Conservation (phyloP, 805 yeast species). For the Zygoascus ofunaensis region DNA sequence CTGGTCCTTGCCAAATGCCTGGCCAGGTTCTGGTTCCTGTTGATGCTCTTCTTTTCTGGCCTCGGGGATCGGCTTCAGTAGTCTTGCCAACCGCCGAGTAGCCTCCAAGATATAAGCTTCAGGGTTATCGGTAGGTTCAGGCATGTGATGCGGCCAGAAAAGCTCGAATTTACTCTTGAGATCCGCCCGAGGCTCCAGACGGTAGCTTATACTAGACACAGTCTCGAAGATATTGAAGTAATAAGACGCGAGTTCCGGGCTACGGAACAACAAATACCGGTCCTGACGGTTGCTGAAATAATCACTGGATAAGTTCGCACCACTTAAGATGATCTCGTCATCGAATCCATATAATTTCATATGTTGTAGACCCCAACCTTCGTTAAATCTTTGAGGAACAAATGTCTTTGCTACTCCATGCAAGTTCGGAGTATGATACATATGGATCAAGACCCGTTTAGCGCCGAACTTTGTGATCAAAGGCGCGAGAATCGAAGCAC, state of each 20-base stretch:
- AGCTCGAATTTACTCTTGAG: slow-evolving; percentile 44
- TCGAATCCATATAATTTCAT: slow-evolving; percentile 97
- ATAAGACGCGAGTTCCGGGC: slow-evolving; percentile 56
- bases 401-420: slow-evolving; percentile 53
- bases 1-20: neutral
- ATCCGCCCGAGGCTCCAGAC: slow-evolving; percentile 36
- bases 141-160: slow-evolving; percentile 59
- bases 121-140: slow-evolving; percentile 45
- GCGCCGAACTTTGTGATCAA: slow-evolving; percentile 56
- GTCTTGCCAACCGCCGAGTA: slow-evolving; percentile 45
- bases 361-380: slow-evolving; percentile 88
- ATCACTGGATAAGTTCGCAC: slow-evolving; percentile 86
- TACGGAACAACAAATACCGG: slow-evolving; percentile 64
- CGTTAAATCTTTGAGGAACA: slow-evolving; percentile 80
- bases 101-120: slow-evolving; percentile 29
- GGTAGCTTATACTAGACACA: slow-evolving; percentile 62
- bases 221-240: slow-evolving; percentile 63
- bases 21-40: neutral
- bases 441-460: slow-evolving; percentile 62
- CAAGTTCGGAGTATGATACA: slow-evolving; percentile 85
- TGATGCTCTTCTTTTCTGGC: slow-evolving; percentile 1
- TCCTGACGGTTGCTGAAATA: slow-evolving; percentile 95
- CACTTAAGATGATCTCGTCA: slow-evolving; percentile 75
- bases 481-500: slow-evolving; percentile 65
- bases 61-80: slow-evolving; percentile 37